These are phyloP conservation scores for Hortiboletus flavorubellus DNA, from an alignment of 768 basidiomycete species.

Conservation along the genomic window DNA sequence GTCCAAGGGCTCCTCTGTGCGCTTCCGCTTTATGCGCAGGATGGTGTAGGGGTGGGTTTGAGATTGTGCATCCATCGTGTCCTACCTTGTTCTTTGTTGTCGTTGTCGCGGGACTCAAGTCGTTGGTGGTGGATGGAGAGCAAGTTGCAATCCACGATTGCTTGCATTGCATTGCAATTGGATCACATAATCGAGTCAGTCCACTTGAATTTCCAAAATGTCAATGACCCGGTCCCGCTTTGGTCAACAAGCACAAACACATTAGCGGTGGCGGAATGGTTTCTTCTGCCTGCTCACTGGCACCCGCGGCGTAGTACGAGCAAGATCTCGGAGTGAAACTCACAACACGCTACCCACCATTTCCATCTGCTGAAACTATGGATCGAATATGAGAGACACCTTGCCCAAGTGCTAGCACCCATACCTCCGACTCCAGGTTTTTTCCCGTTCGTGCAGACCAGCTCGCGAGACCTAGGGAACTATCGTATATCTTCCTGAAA, in stretches of 20 bases:
- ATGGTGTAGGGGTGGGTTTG: slow-evolving; percentile 56
- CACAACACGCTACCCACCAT: background rate
- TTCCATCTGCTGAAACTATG: background rate
- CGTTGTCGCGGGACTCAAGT: background rate
- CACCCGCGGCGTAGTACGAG: too few relatives aligned
- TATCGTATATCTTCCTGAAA: too few relatives aligned
- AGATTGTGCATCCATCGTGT: slow-evolving; percentile 21
- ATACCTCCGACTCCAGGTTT: too few relatives aligned
- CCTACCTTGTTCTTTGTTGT: background rate
- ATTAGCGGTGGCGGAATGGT: too few relatives aligned
- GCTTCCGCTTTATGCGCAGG: slow-evolving; percentile 77
- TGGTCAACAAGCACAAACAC: too few relatives aligned
- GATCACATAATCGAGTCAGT: slow-evolving; percentile 13
- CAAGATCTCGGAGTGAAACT: too few relatives aligned
- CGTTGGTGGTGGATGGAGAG: background rate
- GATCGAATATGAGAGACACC: background rate
- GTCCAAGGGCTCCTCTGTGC: slow-evolving; percentile 79
- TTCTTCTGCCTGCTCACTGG: too few relatives aligned
- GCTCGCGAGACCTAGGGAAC: too few relatives aligned
- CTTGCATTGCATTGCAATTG: background rate
- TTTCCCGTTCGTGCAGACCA: too few relatives aligned
- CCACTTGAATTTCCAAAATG: too few relatives aligned
- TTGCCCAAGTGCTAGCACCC: background rate
- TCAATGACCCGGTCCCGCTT: too few relatives aligned
- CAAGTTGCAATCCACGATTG: background rate